These are phyloP conservation scores for Fusarium chuoi DNA, from an alignment of 2,329 filamentous ascomycete genomes.

Conservation along the genomic window DNA sequence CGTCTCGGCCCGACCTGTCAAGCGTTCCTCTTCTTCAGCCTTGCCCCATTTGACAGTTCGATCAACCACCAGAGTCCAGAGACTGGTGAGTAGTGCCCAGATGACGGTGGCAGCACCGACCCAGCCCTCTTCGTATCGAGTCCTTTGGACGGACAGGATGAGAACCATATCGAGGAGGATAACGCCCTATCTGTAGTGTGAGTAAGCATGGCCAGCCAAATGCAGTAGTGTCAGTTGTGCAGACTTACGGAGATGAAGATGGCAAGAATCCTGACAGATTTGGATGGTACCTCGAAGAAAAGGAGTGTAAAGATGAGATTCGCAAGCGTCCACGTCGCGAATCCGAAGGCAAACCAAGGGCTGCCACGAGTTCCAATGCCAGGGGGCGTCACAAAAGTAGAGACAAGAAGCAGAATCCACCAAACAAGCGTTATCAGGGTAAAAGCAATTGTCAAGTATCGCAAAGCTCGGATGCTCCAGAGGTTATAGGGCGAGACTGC, in stretches of 20 bases:
- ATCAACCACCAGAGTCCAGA: conserved; percentile 84
- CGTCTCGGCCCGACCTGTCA: conserved; percentile 89
- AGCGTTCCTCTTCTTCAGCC: conserved; percentile 87
- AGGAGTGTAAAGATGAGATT: conserved; percentile 81
- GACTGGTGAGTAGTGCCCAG: conserved; percentile 81
- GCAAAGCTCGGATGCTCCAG: conserved; percentile 85
- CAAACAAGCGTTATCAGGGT: conserved; percentile 82
- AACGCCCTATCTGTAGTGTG: conserved; percentile 41
- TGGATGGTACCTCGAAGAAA: conserved; percentile 89
- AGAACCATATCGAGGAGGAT: conserved; percentile 76
- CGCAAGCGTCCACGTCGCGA: conserved; percentile 79
- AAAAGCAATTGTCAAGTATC: conserved; percentile 82
- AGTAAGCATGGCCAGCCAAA: conserved; percentile 41
- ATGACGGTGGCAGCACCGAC: conserved; percentile 86
- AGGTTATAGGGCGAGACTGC: conserved; percentile 92
- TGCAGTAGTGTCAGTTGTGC: not conserved
- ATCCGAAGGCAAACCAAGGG: conserved; percentile 91
- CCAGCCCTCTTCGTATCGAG: conserved; percentile 88
- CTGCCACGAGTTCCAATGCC: conserved; percentile 87
- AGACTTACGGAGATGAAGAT: conserved; percentile 66
- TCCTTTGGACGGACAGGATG: conserved; percentile 77
- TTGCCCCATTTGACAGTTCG: conserved; percentile 92
- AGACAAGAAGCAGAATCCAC: conserved; percentile 92
- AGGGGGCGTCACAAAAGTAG: conserved; percentile 89
- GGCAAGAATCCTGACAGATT: conserved; percentile 78